A percentile compares a stretch with the other conserved stretches of the same genome.
Conservation (phyloP, 192 early-diverging fungal genomes). For the Backusella tuberculispora region DNA sequence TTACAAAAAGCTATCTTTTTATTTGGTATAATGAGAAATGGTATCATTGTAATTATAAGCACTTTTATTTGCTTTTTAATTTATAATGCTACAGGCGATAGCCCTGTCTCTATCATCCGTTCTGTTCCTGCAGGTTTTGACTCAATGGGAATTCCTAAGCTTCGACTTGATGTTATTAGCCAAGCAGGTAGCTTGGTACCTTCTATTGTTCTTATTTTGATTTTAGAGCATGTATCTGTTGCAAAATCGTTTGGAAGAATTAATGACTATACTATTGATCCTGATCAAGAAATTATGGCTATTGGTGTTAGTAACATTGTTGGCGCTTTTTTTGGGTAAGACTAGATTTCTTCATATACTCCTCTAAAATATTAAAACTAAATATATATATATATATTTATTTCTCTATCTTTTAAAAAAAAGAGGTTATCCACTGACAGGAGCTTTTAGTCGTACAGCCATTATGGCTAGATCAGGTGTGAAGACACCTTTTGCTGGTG, state of each 20-base stretch:
- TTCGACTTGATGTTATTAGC: conserved; percentile 34
- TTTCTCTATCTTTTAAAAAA: too few relatives aligned
- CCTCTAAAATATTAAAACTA: too few relatives aligned
- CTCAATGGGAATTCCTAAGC: conserved; percentile 52
- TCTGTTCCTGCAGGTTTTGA: conserved; percentile 75
- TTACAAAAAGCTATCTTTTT: conserved; percentile 54
- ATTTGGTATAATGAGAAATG: conserved; percentile 70
- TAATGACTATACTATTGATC: conserved; percentile 76
- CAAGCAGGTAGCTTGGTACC: conserved; percentile 56
- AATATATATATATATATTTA: too few relatives aligned
- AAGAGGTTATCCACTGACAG: conserved; percentile 87
- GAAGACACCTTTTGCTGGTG: conserved; percentile 73
- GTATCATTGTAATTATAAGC: conserved; percentile 68
- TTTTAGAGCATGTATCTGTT: conserved; percentile 92
- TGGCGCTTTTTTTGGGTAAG: conserved; percentile 78
- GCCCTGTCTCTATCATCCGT: conserved; percentile 65
- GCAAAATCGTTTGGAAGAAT: conserved; percentile 85
- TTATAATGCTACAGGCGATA: conserved; percentile 35
- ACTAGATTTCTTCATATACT: background rate
- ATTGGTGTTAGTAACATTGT: conserved; percentile 83
- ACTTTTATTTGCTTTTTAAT: conserved; percentile 70
- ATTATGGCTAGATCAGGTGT: conserved; percentile 85
- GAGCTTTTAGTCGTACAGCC: conserved; percentile 91
- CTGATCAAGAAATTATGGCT: conserved; percentile 91
- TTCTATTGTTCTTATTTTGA: conserved; percentile 70